Conservation (phyloP, 306 rosid genomes). For the Cucurbita argyrosperma region DNA sequence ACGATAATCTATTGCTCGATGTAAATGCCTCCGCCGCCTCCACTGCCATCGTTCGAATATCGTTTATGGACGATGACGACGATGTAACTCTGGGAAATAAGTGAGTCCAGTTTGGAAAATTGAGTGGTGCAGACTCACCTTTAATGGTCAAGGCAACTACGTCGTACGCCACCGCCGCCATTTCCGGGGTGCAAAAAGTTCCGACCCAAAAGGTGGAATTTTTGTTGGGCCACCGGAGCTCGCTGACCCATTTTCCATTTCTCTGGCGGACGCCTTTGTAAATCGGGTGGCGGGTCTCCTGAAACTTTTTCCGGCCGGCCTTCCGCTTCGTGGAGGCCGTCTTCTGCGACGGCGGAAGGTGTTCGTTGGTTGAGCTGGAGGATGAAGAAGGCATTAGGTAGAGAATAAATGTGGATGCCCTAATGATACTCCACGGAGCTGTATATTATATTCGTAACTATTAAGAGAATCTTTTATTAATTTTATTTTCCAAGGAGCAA, state of each 20-base stretch:
- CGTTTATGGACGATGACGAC: background rate
- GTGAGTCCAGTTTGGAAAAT: constrained; percentile 20
- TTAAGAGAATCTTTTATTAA: background rate
- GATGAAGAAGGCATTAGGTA: background rate
- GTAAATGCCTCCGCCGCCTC: constrained; percentile 10
- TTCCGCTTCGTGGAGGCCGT: constrained; percentile 20
- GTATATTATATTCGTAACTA: background rate
- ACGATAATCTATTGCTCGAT: background rate
- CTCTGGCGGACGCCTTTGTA: constrained; percentile 57
- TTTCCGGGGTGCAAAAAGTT: constrained; percentile 40
- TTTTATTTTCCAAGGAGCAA: background rate
- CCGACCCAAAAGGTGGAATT: constrained; percentile 57
- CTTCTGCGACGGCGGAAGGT: background rate
- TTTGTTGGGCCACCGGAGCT: constrained; percentile 39
- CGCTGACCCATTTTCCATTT: constrained; percentile 70
- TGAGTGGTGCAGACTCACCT: constrained; percentile 34
- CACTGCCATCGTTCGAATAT: constrained; percentile 20
- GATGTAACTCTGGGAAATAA: constrained; percentile 9
- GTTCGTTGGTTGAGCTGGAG: background rate
- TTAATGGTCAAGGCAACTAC: constrained; percentile 42
- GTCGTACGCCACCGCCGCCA: constrained; percentile 68
- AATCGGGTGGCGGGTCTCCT: constrained; percentile 56
- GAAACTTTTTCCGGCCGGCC: constrained; percentile 52
- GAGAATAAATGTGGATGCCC: background rate
- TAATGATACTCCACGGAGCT: background rate